phyloP scores from a whole-genome alignment of 2,329 filamentous ascomycete species.

The Cercospora nicotianae region DNA sequence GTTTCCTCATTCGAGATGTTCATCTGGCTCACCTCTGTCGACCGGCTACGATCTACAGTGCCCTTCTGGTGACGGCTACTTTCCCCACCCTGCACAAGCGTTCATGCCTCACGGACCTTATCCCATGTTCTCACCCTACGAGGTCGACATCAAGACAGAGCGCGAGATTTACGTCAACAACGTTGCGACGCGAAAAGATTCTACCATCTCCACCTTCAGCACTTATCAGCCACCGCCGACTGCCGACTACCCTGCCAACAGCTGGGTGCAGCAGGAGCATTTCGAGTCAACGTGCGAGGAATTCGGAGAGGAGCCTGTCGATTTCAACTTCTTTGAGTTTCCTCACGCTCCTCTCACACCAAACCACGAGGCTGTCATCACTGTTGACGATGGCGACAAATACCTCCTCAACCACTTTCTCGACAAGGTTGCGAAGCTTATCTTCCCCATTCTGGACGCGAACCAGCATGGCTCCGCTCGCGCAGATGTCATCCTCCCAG shows the following conservation, averaged over 20 bases:
- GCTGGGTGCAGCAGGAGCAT: slow-evolving; percentile 71
- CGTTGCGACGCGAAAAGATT: slow-evolving; percentile 79
- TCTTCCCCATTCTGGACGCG: slow-evolving; percentile 89
- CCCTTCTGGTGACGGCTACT: slow-evolving; percentile 53
- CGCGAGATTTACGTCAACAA: slow-evolving; percentile 92
- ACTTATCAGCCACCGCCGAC: slow-evolving; percentile 81
- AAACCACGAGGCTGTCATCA: slow-evolving; percentile 69
- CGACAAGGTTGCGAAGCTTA: slow-evolving; percentile 77
- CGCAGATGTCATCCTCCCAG: slow-evolving; percentile 79
- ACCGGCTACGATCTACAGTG: slow-evolving; percentile 67
- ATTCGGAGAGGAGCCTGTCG: slow-evolving; percentile 55
- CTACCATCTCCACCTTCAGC: slow-evolving; percentile 87
- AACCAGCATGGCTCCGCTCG: slow-evolving; percentile 82
- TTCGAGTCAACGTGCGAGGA: slow-evolving; percentile 69
- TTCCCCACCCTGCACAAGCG: slow-evolving; percentile 56
- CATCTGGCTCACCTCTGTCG: slow-evolving; percentile 77
- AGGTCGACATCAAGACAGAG: slow-evolving; percentile 95
- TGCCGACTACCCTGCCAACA: slow-evolving; percentile 62
- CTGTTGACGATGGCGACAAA: slow-evolving; percentile 85
- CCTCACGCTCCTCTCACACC: slow-evolving; percentile 65
- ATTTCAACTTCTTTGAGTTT: slow-evolving; percentile 83
- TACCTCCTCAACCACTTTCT: slow-evolving; percentile 88
- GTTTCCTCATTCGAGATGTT: slow-evolving; percentile 69
- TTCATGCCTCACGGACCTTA: slow-evolving; percentile 38
- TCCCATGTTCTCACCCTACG: slow-evolving; percentile 74